phyloP scores from a whole-genome alignment of 2,329 filamentous ascomycete species.

The Calonectria leucothoes region DNA sequence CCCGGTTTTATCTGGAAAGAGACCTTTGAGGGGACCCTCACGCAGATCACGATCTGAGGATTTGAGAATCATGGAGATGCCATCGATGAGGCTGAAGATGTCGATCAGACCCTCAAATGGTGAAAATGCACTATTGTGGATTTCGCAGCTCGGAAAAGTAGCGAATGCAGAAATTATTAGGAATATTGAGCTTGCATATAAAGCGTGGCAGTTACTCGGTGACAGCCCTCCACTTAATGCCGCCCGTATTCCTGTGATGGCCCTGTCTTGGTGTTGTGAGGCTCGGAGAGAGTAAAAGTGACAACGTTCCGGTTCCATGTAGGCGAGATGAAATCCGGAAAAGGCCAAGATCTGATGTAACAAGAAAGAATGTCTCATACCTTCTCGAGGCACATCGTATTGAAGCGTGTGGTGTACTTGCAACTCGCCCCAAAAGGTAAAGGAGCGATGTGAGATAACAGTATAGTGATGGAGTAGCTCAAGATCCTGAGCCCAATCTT shows the following conservation, averaged over 20 bases:
- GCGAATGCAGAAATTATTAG: slow-evolving; percentile 23
- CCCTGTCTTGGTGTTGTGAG: slow-evolving; percentile 22
- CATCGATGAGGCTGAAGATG: slow-evolving; percentile 22
- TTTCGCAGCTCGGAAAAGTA: slow-evolving; percentile 19
- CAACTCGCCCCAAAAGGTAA: slow-evolving; percentile 3
- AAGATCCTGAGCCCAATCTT: slow-evolving; percentile 8
- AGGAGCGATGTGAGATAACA: slow-evolving; percentile 15
- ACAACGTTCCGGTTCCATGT: slow-evolving; percentile 7
- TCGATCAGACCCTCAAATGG: slow-evolving; percentile 16
- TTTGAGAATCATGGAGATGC: slow-evolving; percentile 10
- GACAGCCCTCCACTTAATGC: neutral
- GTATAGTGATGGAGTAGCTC: slow-evolving; percentile 29
- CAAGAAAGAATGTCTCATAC: slow-evolving; percentile 6
- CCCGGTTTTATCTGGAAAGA: neutral
- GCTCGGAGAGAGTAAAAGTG: slow-evolving; percentile 22
- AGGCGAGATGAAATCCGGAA: slow-evolving; percentile 23
- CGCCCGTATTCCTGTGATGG: slow-evolving; percentile 17
- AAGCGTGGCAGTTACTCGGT: slow-evolving; percentile 8
- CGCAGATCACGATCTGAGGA: slow-evolving; percentile 3
- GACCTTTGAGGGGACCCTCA: slow-evolving; percentile 2
- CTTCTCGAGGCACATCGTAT: slow-evolving; percentile 14
- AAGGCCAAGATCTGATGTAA: slow-evolving; percentile 27
- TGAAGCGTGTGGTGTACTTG: slow-evolving; percentile 11
- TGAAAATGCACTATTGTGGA: neutral
- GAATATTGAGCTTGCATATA: slow-evolving; percentile 28